These are phyloP conservation scores for Sporothrix variecibatus DNA, from an alignment of 2,329 filamentous ascomycete species.

Conservation along the genomic window DNA sequence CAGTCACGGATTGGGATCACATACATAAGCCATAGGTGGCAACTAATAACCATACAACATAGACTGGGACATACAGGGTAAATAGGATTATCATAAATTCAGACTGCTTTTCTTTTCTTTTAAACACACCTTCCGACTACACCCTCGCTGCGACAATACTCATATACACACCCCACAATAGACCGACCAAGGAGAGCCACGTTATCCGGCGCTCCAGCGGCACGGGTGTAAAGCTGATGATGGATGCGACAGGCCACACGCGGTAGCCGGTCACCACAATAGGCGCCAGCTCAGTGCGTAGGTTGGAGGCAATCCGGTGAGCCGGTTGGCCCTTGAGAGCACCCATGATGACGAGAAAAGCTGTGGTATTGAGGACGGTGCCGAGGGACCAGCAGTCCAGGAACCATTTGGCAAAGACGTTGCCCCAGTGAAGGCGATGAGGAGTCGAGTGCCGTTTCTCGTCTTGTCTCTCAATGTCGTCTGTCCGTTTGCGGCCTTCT, in stretches of 20 bases:
- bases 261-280: conserved; percentile 45
- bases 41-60: background rate
- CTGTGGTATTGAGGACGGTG: conserved; percentile 49
- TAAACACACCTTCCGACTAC: conserved; percentile 31
- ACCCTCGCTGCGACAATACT: conserved; percentile 49
- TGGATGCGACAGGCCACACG: conserved; percentile 54
- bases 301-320: conserved; percentile 43
- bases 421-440: conserved; percentile 42
- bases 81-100: background rate
- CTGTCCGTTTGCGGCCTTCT: background rate
- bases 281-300: conserved; percentile 37
- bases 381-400: conserved; percentile 52
- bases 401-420: conserved; percentile 53
- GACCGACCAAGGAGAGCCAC: conserved; percentile 51
- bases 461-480: background rate
- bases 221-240: conserved; percentile 53
- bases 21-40: background rate
- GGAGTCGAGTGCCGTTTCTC: background rate
- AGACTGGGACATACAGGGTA: background rate
- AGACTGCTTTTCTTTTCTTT: background rate
- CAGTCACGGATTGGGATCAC: background rate
- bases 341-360: conserved; percentile 52
- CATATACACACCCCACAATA: conserved; percentile 56
- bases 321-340: conserved; percentile 45
- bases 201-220: conserved; percentile 53